Conservation (phyloP, 352 stramenopile species). For the Phytopythium sindhum region DNA sequence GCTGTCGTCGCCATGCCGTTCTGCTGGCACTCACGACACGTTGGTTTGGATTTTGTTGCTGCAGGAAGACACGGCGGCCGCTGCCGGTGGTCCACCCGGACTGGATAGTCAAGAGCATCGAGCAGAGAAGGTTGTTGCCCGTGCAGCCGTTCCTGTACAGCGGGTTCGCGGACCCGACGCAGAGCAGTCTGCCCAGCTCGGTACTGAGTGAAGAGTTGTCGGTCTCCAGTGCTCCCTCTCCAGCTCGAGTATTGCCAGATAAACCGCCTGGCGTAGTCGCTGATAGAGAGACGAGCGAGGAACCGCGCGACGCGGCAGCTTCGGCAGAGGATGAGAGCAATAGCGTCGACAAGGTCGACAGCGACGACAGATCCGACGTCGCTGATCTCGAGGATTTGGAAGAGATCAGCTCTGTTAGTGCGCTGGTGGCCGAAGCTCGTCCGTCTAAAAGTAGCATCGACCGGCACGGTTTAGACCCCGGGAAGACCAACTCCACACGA, state of each 20-base stretch:
- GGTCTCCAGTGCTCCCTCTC: background rate
- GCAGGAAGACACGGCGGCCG: slow-evolving; percentile 50
- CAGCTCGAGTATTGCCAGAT: background rate
- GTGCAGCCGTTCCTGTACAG: slow-evolving; percentile 82
- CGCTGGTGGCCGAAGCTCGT: background rate
- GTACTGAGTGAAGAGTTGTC: background rate
- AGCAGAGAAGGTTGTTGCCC: slow-evolving; percentile 61
- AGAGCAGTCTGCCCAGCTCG: slow-evolving; percentile 37
- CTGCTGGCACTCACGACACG: background rate
- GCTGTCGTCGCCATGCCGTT: too few relatives aligned
- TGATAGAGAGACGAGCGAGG: background rate
- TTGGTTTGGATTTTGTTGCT: background rate
- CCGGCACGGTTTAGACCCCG: background rate
- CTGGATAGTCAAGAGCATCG: slow-evolving; percentile 92
- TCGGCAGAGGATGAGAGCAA: background rate
- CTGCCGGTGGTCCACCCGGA: slow-evolving; percentile 84
- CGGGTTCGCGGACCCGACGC: slow-evolving; percentile 74
- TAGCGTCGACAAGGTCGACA: background rate
- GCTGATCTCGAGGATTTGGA: slow-evolving; percentile 1
- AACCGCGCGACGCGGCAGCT: background rate
- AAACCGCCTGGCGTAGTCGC: background rate
- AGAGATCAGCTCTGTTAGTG: background rate
- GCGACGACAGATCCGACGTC: background rate
- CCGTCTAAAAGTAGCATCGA: background rate
- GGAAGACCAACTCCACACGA: slow-evolving; percentile 55